Percentiles rank a stretch among this genome's conserved stretches.
phyloP scores from a whole-genome alignment of 306 rosid genomes.

The Castanospermum australe region DNA sequence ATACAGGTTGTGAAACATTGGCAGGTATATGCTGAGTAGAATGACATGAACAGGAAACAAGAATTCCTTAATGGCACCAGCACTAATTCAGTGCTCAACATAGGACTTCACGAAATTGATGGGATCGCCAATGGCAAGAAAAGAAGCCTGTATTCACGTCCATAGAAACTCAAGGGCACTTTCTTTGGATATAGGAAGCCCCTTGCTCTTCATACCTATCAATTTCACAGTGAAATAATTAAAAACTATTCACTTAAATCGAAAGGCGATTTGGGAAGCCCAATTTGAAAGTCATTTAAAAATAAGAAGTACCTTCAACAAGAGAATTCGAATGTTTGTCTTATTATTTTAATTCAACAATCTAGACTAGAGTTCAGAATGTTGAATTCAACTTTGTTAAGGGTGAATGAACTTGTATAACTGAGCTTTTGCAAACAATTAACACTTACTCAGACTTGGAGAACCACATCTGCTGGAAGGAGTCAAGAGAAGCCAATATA shows the following conservation, averaged over 20 bases:
- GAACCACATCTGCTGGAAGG: constrained; percentile 48
- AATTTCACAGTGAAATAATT: not conserved
- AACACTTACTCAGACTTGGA: constrained; percentile 76
- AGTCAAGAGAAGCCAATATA: constrained; percentile 72
- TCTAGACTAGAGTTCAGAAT: not conserved
- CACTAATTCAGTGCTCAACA: not conserved
- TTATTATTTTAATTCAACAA: not conserved
- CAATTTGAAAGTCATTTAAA: not conserved
- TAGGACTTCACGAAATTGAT: not conserved
- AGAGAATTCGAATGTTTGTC: not conserved
- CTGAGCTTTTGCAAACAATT: not conserved
- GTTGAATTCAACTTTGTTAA: not conserved
- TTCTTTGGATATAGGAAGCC: constrained; percentile 76
- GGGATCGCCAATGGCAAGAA: not conserved
- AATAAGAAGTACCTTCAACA: not conserved
- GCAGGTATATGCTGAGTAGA: no score
- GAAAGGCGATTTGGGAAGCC: not conserved
- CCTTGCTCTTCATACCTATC: constrained; percentile 89
- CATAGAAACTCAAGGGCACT: constrained; percentile 52
- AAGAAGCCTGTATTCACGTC: constrained; percentile 27
- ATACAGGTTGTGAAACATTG: not conserved
- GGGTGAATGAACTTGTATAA: not conserved
- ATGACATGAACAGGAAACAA: not conserved
- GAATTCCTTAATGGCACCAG: not conserved
- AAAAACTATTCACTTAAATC: not conserved